phyloP scores from a whole-genome alignment of 2,329 filamentous ascomycete genomes.

The Hirsutella minnesotensis region DNA sequence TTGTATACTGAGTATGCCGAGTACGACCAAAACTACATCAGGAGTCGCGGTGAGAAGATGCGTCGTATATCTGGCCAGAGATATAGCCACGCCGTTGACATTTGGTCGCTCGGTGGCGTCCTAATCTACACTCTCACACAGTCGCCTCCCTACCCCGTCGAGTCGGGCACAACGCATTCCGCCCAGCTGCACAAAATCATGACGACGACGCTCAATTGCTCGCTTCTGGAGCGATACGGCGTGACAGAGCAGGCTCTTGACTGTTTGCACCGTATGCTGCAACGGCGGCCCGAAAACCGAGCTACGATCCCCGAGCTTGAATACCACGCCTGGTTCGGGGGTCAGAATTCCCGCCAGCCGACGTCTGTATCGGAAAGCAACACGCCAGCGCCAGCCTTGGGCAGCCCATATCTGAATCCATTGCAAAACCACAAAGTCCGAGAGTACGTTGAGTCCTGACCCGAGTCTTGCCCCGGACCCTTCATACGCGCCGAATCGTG shows the following conservation, averaged over 20 bases:
- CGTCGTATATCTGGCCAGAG: conserved; percentile 47
- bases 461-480: conserved; percentile 4
- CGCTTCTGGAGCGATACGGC: conserved; percentile 43
- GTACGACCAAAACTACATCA: conserved; percentile 58
- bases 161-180: conserved; percentile 61
- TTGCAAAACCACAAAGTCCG: conserved; percentile 61
- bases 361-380: conserved; percentile 40
- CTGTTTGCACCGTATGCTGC: conserved; percentile 68
- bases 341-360: conserved; percentile 16
- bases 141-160: conserved; percentile 69
- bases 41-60: conserved; percentile 50
- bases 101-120: conserved; percentile 93
- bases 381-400: conserved; percentile 34
- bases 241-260: conserved; percentile 60
- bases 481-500: not conserved
- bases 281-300: conserved; percentile 65
- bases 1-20: conserved; percentile 69
- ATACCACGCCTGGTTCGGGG: conserved; percentile 60
- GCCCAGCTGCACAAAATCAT: conserved; percentile 81
- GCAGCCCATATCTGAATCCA: conserved; percentile 56
- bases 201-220: conserved; percentile 57
- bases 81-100: conserved; percentile 86
- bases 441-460: conserved; percentile 46
- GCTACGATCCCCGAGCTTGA: conserved; percentile 63
- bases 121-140: conserved; percentile 77